Percentiles rank a stretch among this genome's conserved stretches.
Conservation (phyloP, 345 rosid species). For the Populus nigra region DNA sequence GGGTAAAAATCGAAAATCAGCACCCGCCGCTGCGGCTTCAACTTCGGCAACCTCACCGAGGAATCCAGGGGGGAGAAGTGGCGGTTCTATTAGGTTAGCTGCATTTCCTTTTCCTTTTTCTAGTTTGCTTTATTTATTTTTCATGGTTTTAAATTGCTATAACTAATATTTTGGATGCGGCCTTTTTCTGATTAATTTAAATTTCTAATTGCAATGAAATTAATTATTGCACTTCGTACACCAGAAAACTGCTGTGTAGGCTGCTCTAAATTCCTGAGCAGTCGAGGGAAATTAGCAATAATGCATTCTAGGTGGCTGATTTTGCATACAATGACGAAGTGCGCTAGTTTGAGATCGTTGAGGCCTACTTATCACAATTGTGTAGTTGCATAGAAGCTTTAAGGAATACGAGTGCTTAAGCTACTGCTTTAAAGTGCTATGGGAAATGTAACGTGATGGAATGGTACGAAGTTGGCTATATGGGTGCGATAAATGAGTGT, state of each 20-base stretch:
- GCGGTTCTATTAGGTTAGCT: conserved; percentile 39
- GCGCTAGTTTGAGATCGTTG: background rate
- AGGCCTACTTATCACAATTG: background rate
- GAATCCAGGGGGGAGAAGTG: conserved; percentile 29
- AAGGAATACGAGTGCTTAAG: background rate
- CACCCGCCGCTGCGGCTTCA: conserved; percentile 6
- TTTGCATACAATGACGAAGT: background rate
- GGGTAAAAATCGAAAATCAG: conserved; percentile 38
- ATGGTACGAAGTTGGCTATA: background rate
- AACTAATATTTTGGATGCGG: background rate
- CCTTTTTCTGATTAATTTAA: background rate
- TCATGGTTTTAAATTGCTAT: background rate
- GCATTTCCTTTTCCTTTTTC: background rate
- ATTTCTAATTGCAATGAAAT: background rate
- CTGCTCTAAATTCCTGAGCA: background rate
- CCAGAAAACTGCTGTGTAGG: background rate
- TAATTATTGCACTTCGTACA: background rate
- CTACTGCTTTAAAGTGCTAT: background rate
- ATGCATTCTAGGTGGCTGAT: background rate
- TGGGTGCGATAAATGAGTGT: background rate
- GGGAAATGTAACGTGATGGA: background rate
- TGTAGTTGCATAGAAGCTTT: background rate
- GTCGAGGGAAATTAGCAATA: background rate
- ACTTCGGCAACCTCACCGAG: conserved; percentile 13
- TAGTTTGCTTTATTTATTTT: background rate